Percentiles rank a stretch among this genome's conserved stretches.
Evolutionary conservation across 805 yeast genomes (phyloP).

Genomic region (Osmozyma mogii): DNA sequence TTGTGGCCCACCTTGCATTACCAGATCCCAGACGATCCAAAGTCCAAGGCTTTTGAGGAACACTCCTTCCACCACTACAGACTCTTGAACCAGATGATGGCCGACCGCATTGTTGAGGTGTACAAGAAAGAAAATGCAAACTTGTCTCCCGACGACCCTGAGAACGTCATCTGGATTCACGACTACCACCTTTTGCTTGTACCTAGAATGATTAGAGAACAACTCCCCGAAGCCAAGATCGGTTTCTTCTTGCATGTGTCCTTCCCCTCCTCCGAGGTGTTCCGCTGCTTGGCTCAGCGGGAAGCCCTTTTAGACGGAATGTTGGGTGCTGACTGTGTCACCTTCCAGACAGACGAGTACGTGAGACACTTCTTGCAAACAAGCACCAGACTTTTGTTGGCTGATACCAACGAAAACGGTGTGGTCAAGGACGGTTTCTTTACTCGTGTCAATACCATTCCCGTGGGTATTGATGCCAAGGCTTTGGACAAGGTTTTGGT

Average conservation of each 20-base stretch:
- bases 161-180: slow-evolving; percentile 83
- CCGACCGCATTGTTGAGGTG: slow-evolving; percentile 59
- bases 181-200: slow-evolving; percentile 87
- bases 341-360: slow-evolving; percentile 89
- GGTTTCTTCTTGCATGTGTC: slow-evolving; percentile 92
- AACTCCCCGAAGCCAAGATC: slow-evolving; percentile 74
- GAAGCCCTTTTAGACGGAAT: slow-evolving; percentile 69
- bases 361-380: slow-evolving; percentile 92
- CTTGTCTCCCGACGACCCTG: slow-evolving; percentile 29
- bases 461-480: slow-evolving; percentile 74
- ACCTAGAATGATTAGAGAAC: slow-evolving; percentile 72
- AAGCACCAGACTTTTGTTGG: slow-evolving; percentile 71
- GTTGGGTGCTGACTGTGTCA: slow-evolving; percentile 79
- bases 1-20: slow-evolving; percentile 93
- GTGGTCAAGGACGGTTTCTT: slow-evolving; percentile 54
- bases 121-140: slow-evolving; percentile 50
- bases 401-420: slow-evolving; percentile 65
- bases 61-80: slow-evolving; percentile 88
- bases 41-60: slow-evolving; percentile 89
- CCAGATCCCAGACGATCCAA: slow-evolving; percentile 92
- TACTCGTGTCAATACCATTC: slow-evolving; percentile 48
- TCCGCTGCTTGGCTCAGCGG: slow-evolving; percentile 88
- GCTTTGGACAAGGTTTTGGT: slow-evolving; percentile 40
- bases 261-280: slow-evolving; percentile 92
- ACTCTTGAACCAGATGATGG: slow-evolving; percentile 66